A percentile compares a stretch with the other conserved stretches of the same genome.
Evolutionary conservation across 352 stramenopile genomes (phyloP).

Genomic region (Phytophthora tubulina): DNA sequence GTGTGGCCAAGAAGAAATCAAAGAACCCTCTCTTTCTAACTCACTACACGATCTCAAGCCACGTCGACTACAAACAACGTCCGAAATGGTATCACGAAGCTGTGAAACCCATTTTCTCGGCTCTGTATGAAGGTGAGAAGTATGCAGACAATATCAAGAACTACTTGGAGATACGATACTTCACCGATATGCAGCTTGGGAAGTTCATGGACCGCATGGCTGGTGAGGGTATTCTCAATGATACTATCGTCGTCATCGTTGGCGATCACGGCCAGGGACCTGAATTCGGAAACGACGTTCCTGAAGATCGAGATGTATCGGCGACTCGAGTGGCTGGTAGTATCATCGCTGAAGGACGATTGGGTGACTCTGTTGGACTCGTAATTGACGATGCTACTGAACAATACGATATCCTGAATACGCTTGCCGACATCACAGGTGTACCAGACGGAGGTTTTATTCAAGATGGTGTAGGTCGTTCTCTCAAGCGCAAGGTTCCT

Average conservation of each 20-base stretch:
- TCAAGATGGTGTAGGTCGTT: conserved; percentile 17
- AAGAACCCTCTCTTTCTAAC: conserved; percentile 13
- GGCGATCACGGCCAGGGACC: conserved; percentile 15
- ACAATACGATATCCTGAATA: not conserved
- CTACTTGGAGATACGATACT: conserved; percentile 15
- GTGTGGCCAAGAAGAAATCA: not conserved
- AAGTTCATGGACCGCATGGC: conserved; percentile 23
- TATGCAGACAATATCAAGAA: conserved; percentile 9
- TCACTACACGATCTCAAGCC: conserved; percentile 5
- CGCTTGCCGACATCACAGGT: conserved; percentile 14
- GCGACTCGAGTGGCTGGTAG: conserved; percentile 8
- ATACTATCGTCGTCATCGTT: conserved; percentile 15
- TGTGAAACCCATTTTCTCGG: conserved; percentile 9
- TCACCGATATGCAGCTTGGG: conserved; percentile 13
- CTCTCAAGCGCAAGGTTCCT: conserved; percentile 8
- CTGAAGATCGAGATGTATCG: conserved; percentile 12
- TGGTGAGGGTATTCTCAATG: conserved; percentile 8
- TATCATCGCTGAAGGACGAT: conserved; percentile 17
- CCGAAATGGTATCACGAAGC: conserved; percentile 14
- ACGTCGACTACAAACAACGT: conserved; percentile 2
- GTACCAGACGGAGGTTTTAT: conserved; percentile 5
- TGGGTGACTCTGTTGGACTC: conserved; percentile 11
- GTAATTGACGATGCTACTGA: conserved; percentile 14
- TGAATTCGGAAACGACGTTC: conserved; percentile 15
- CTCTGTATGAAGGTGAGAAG: conserved; percentile 3